Evolutionary conservation across 805 yeast genomes (phyloP).

Genomic region (Debaryomyces tyrocola): DNA sequence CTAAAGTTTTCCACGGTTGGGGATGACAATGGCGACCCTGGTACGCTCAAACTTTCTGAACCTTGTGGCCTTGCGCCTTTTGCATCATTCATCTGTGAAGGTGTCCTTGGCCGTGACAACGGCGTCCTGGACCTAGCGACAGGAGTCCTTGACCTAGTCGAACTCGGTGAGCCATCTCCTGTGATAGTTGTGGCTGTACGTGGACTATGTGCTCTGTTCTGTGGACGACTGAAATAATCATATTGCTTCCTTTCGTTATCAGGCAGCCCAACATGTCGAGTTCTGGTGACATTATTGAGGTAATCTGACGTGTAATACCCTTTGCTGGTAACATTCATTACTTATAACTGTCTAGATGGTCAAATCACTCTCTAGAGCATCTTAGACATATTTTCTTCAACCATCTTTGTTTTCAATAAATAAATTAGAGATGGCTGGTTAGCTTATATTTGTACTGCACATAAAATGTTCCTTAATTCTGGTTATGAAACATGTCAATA

Average conservation of each 20-base stretch:
- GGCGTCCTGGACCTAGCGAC: not conserved
- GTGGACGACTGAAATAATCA: not conserved
- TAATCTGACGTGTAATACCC: constrained; percentile 42
- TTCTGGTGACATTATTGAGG: constrained; percentile 21
- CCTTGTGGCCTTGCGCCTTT: not conserved
- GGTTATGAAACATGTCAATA: not conserved
- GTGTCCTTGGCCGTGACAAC: too few species aligned
- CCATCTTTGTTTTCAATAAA: too few species aligned
- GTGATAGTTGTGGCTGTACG: not conserved
- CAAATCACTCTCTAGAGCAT: too few species aligned
- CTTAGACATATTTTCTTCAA: too few species aligned
- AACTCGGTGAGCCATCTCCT: not conserved
- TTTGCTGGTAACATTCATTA: constrained; percentile 41
- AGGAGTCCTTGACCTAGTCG: too few species aligned
- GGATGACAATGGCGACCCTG: not conserved
- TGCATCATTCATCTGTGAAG: not conserved
- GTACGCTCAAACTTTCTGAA: not conserved
- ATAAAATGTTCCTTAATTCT: not conserved
- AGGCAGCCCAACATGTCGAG: not conserved
- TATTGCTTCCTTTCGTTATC: not conserved
- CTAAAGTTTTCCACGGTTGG: not conserved
- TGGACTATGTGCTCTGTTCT: not conserved
- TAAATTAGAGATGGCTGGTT: not conserved
- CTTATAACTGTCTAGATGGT: not conserved
- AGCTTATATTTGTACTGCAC: not conserved